Percentiles rank a stretch among this genome's conserved stretches.
phyloP scores from a whole-genome alignment of 2,329 filamentous ascomycete genomes.

The Phaeoacremonium minimum region DNA sequence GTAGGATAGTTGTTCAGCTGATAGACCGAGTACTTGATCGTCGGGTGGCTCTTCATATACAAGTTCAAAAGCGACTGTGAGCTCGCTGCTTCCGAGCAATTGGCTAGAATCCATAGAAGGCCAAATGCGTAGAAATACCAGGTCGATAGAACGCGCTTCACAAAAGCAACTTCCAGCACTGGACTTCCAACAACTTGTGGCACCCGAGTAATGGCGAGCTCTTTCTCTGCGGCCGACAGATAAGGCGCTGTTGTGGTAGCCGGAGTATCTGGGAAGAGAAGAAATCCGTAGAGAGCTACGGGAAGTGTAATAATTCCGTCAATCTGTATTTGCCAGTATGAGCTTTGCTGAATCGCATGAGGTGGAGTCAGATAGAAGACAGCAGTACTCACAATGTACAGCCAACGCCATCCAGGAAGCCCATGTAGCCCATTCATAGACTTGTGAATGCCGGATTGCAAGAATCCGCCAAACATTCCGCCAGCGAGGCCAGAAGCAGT shows the following conservation, averaged over 20 bases:
- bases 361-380: conserved; percentile 5
- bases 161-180: conserved; percentile 29
- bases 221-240: conserved; percentile 29
- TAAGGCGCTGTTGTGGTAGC: conserved; percentile 44
- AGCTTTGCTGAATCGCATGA: conserved; percentile 16
- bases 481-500: conserved; percentile 55
- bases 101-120: conserved; percentile 64
- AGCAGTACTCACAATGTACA: conserved; percentile 31
- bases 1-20: conserved; percentile 55
- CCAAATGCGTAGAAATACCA: conserved; percentile 65
- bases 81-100: conserved; percentile 66
- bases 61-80: conserved; percentile 53
- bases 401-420: conserved; percentile 51
- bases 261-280: conserved; percentile 51
- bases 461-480: conserved; percentile 58
- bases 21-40: conserved; percentile 32
- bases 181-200: conserved; percentile 4
- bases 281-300: conserved; percentile 48
- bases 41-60: conserved; percentile 43
- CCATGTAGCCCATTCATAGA: conserved; percentile 40
- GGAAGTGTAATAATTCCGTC: conserved; percentile 54
- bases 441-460: conserved; percentile 49
- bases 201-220: conserved; percentile 33
- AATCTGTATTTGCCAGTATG: conserved; percentile 22
- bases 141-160: conserved; percentile 49